phyloP scores from a whole-genome alignment of 306 rosid genomes.

The Alnus glutinosa region DNA sequence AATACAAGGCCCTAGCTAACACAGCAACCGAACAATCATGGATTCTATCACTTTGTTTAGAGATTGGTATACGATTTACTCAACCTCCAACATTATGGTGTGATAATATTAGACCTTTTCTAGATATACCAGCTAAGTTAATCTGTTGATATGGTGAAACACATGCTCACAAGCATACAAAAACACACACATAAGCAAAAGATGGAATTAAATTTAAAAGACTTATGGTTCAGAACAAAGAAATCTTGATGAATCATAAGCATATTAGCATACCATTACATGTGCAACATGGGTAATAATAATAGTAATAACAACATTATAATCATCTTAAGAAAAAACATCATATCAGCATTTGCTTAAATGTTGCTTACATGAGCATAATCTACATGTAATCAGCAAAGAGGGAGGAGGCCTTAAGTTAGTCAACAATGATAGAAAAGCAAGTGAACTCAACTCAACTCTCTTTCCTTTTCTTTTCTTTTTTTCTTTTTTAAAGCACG shows the following conservation, averaged over 20 bases:
- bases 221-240: not conserved
- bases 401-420: not conserved
- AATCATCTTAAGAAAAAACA: not conserved
- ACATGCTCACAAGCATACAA: not conserved
- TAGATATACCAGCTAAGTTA: not conserved
- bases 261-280: not conserved
- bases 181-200: not conserved
- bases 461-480: not conserved
- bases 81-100: no score
- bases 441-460: slow-evolving; percentile 13
- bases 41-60: no score
- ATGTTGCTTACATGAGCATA: not conserved
- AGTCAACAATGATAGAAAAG: not conserved
- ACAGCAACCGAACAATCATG: no score
- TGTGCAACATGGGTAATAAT: not conserved
- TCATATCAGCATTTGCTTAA: not conserved
- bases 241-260: not conserved
- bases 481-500: not conserved
- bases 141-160: not conserved
- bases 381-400: not conserved
- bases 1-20: no score
- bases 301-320: not conserved
- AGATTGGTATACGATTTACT: no score
- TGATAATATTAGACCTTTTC: not conserved
- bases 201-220: not conserved